Conservation (phyloP, 306 rosid species). For the Mucuna pruriens region DNA sequence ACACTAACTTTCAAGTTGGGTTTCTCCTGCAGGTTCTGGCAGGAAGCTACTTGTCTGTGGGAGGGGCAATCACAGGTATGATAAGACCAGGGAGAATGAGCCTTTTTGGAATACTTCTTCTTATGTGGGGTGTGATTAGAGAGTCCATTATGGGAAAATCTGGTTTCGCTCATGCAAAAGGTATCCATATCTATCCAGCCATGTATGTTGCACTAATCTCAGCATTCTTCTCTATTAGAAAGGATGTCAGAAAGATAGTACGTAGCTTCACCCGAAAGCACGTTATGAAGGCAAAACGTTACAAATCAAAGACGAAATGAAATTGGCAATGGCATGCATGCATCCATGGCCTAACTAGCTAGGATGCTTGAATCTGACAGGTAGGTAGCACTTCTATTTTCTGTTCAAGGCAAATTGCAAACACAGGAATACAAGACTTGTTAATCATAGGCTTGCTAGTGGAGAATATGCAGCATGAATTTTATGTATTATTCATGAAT, state of each 20-base stretch:
- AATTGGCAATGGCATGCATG: background rate
- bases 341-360: constrained; percentile 4
- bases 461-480: constrained; percentile 10
- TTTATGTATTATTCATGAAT: constrained; percentile 20
- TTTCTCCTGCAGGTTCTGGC: constrained; percentile 63
- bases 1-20: constrained; percentile 36
- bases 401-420: constrained; percentile 12
- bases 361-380: background rate
- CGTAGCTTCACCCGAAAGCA: constrained; percentile 49
- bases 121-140: constrained; percentile 73
- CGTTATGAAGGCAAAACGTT: constrained; percentile 41
- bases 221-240: constrained; percentile 75
- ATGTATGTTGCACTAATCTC: constrained; percentile 61
- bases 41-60: constrained; percentile 83
- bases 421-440: constrained; percentile 7
- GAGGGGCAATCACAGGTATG: constrained; percentile 72
- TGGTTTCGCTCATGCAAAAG: constrained; percentile 32
- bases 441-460: constrained; percentile 19
- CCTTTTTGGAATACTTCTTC: constrained; percentile 66
- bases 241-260: constrained; percentile 74
- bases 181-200: constrained; percentile 56
- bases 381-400: background rate
- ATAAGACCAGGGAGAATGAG: constrained; percentile 75
- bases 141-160: constrained; percentile 54
- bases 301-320: constrained; percentile 25